phyloP scores from a whole-genome alignment of 2,329 filamentous ascomycete genomes.

The Metarhizium sp. region DNA sequence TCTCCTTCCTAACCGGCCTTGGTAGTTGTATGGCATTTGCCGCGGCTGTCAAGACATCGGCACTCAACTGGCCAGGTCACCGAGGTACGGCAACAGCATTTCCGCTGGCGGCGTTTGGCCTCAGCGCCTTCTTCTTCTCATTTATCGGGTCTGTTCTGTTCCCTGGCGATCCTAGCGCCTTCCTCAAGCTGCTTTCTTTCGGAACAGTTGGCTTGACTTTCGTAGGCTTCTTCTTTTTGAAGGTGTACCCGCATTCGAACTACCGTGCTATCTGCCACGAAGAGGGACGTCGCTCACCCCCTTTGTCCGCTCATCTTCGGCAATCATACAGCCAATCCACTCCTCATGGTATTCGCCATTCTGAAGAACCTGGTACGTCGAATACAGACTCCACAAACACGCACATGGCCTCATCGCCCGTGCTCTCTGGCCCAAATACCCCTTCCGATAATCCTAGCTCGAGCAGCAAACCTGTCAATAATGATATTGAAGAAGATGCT shows the following conservation, averaged over 20 bases:
- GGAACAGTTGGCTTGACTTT: slow-evolving; percentile 73
- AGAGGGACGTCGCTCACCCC: slow-evolving; percentile 9
- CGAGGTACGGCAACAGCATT: slow-evolving; percentile 92
- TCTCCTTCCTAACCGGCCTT: slow-evolving; percentile 75
- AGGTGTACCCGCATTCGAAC: slow-evolving; percentile 48
- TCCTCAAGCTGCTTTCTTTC: slow-evolving; percentile 69
- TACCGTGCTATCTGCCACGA: slow-evolving; percentile 47
- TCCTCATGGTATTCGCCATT: slow-evolving; percentile 18
- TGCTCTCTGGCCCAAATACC: not conserved
- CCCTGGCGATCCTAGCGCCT: slow-evolving; percentile 71
- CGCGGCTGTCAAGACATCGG: slow-evolving; percentile 76
- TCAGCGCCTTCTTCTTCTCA: slow-evolving; percentile 96
- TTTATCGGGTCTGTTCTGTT: slow-evolving; percentile 67
- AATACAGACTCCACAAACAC: slow-evolving; percentile 5
- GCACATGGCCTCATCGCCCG: not conserved
- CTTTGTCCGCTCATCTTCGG: not conserved
- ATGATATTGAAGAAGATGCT: slow-evolving; percentile 27
- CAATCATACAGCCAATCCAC: not conserved
- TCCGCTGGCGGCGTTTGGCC: slow-evolving; percentile 81
- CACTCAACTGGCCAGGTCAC: slow-evolving; percentile 84
- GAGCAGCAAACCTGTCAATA: not conserved
- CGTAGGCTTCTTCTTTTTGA: slow-evolving; percentile 74
- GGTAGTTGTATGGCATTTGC: slow-evolving; percentile 89
- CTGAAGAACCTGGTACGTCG: slow-evolving; percentile 59
- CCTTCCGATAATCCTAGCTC: not conserved